Percentiles rank a stretch among this genome's conserved stretches.
Evolutionary conservation across 306 rosid species (phyloP).

Genomic region (Begonia masoniana): DNA sequence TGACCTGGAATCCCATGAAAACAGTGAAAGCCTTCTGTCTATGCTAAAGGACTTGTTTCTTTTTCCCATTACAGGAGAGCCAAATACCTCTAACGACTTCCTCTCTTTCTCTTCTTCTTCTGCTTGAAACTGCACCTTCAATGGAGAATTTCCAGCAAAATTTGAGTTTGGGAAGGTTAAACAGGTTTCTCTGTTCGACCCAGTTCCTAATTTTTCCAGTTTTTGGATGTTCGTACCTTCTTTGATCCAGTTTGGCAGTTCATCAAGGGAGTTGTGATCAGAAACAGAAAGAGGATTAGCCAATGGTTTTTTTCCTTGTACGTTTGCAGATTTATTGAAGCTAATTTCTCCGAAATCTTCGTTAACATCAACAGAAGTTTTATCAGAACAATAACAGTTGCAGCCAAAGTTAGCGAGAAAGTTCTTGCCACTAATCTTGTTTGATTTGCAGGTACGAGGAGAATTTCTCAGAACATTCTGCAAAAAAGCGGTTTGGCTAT

Average conservation of each 20-base stretch:
- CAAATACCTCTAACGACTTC: conserved; percentile 70
- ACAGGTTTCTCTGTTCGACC: too few species aligned
- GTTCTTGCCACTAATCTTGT: background rate
- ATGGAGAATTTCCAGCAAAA: too few species aligned
- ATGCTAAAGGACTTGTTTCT: too few species aligned
- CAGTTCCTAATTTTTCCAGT: too few species aligned
- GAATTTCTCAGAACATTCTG: conserved; percentile 21
- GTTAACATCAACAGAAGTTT: conserved; percentile 42
- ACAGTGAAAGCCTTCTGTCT: too few species aligned
- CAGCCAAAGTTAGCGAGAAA: conserved; percentile 34
- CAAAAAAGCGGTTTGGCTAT: conserved; percentile 57
- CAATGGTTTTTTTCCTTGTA: background rate
- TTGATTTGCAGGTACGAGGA: conserved; percentile 11
- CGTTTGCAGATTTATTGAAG: conserved; percentile 20
- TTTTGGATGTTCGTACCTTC: too few species aligned
- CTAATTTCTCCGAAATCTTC: conserved; percentile 33
- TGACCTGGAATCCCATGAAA: too few species aligned
- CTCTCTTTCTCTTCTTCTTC: conserved; percentile 19
- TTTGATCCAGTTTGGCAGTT: too few species aligned
- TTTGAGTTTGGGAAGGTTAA: background rate
- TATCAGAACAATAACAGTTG: conserved; percentile 62
- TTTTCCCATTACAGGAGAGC: conserved; percentile 3
- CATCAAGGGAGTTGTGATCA: background rate
- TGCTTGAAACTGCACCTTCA: background rate
- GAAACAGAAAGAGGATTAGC: background rate